Percentiles rank a stretch among this genome's conserved stretches.
phyloP scores from a whole-genome alignment of 768 basidiomycete genomes.

The Mycena indigotica region DNA sequence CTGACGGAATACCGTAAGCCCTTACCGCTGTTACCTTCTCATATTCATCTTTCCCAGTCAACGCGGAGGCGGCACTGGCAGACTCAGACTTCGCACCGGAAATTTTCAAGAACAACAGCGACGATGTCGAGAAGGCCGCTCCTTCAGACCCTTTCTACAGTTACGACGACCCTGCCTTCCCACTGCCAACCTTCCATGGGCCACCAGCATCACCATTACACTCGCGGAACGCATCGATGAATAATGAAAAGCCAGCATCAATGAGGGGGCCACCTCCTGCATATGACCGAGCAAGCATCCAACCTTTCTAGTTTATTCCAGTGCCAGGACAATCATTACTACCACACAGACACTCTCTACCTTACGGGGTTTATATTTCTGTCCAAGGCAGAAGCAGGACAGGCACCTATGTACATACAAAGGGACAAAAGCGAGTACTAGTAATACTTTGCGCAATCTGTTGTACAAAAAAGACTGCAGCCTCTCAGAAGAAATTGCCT shows the following conservation, averaged over 20 bases:
- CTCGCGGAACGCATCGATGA: not conserved
- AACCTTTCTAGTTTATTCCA: conserved; percentile 8
- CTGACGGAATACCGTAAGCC: conserved; percentile 57
- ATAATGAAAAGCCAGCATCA: not conserved
- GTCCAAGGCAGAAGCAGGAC: no score
- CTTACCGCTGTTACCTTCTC: not conserved
- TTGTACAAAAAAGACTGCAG: not conserved
- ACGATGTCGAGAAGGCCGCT: conserved; percentile 19
- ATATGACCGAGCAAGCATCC: conserved; percentile 7
- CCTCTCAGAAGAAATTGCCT: conserved; percentile 8
- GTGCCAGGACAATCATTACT: not conserved
- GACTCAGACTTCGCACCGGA: conserved; percentile 41
- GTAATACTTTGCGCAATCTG: not conserved
- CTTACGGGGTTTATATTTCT: no score
- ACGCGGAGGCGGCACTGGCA: conserved; percentile 42
- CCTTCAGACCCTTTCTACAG: not conserved
- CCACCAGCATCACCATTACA: not conserved
- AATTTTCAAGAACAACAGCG: conserved; percentile 37
- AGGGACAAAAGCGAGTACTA: no score
- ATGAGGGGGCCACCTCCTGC: conserved; percentile 17
- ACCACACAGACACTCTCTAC: no score
- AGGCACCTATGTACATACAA: no score
- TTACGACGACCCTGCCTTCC: conserved; percentile 14
- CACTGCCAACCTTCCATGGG: conserved; percentile 14
- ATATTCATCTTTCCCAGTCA: conserved; percentile 33